Conservation (phyloP, 179 eudicot genomes). For the Drosera spatulata region DNA sequence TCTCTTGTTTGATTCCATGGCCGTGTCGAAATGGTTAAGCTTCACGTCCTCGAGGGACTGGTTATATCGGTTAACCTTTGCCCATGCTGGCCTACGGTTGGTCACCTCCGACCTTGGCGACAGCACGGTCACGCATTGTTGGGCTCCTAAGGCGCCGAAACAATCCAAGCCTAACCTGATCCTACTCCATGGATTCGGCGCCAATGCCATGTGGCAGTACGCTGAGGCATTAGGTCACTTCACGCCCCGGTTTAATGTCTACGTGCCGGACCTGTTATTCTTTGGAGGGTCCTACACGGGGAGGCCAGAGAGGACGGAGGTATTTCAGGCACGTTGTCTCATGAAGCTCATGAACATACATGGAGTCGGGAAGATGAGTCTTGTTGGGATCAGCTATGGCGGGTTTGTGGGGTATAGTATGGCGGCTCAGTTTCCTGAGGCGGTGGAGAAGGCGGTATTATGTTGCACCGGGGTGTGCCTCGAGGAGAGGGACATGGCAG, state of each 20-base stretch:
- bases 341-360: slow-evolving; percentile 48
- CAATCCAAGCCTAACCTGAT: slow-evolving; percentile 44
- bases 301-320: slow-evolving; percentile 49
- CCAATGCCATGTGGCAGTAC: slow-evolving; percentile 97
- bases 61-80: slow-evolving; percentile 45
- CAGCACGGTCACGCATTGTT: slow-evolving; percentile 66
- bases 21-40: slow-evolving; percentile 32
- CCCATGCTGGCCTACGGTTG: slow-evolving; percentile 50
- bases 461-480: slow-evolving; percentile 80
- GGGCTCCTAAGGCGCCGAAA: slow-evolving; percentile 51
- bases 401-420: slow-evolving; percentile 81
- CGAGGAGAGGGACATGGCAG: slow-evolving; percentile 68
- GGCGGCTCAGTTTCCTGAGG: slow-evolving; percentile 67
- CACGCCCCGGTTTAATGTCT: slow-evolving; percentile 57
- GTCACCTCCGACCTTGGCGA: slow-evolving; percentile 34
- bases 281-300: slow-evolving; percentile 67
- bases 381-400: slow-evolving; percentile 93
- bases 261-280: slow-evolving; percentile 88
- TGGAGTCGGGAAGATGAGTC: slow-evolving; percentile 39
- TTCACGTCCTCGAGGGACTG: slow-evolving; percentile 60
- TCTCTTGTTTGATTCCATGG: neutral
- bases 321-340: slow-evolving; percentile 72
- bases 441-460: slow-evolving; percentile 63
- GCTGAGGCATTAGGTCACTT: slow-evolving; percentile 47
- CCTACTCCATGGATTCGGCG: slow-evolving; percentile 85